Percentiles rank a stretch among this genome's conserved stretches.
phyloP scores from a whole-genome alignment of 768 basidiomycete species.

The Pleurotus salmoneostramineus region DNA sequence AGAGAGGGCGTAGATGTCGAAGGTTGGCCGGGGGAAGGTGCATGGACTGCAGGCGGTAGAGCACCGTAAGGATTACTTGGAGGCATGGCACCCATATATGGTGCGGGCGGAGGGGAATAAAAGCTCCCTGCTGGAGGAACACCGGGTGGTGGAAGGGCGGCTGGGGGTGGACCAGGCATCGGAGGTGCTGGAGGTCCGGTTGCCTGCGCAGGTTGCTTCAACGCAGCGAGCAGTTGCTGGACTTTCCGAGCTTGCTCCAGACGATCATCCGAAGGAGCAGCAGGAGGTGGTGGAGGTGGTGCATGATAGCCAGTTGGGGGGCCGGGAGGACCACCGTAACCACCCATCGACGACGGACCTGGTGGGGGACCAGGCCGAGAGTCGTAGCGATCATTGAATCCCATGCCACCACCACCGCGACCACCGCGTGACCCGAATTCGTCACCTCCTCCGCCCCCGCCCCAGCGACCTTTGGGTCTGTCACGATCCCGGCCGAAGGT shows the following conservation, averaged over 20 bases:
- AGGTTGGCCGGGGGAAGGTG: constrained; percentile 28
- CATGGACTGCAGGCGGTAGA: constrained; percentile 24
- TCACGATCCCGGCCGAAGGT: too few relatives aligned
- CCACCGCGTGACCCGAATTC: constrained; percentile 26
- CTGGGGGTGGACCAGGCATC: constrained; percentile 31
- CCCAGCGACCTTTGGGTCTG: too few relatives aligned
- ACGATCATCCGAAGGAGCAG: constrained; percentile 61
- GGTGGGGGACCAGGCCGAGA: constrained; percentile 25
- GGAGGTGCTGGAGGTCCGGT: constrained; percentile 31
- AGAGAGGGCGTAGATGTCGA: constrained; percentile 32
- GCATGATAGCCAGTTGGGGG: constrained; percentile 19
- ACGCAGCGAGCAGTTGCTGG: constrained; percentile 77
- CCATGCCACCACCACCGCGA: constrained; percentile 16
- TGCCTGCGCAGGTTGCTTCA: constrained; percentile 61
- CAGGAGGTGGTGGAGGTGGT: constrained; percentile 18
- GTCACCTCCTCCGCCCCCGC: too few relatives aligned
- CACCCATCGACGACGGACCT: constrained; percentile 21
- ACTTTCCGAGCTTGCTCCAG: constrained; percentile 86
- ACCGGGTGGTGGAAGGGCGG: constrained; percentile 23
- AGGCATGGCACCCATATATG: constrained; percentile 27
- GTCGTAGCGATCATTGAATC: constrained; percentile 41
- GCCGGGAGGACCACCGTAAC: constrained; percentile 17
- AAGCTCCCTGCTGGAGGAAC: constrained; percentile 29
- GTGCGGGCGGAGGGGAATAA: constrained; percentile 15
- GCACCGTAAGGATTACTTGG: constrained; percentile 17